These are phyloP conservation scores for Zasmidium cellare DNA, from an alignment of 2,329 filamentous ascomycete species.

Conservation along the genomic window DNA sequence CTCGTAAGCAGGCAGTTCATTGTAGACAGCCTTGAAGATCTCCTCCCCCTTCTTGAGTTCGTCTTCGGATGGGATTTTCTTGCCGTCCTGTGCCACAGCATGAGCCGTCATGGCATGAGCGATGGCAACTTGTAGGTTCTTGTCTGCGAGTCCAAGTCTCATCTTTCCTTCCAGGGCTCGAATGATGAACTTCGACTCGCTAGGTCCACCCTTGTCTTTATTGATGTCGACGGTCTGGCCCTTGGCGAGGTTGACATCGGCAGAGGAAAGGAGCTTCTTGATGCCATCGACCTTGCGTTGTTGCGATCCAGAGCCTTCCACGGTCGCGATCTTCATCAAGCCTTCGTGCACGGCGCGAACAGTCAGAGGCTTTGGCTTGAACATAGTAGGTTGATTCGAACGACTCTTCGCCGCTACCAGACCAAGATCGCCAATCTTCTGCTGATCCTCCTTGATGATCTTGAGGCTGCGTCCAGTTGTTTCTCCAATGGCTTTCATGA, in stretches of 20 bases:
- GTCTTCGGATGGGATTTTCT: conserved; percentile 68
- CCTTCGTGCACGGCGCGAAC: conserved; percentile 84
- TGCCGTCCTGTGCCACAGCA: conserved; percentile 69
- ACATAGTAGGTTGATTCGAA: conserved; percentile 95
- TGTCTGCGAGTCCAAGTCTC: conserved; percentile 86
- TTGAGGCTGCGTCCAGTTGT: conserved; percentile 83
- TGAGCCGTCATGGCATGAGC: conserved; percentile 86
- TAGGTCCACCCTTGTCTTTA: conserved; percentile 89
- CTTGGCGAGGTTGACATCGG: conserved; percentile 73
- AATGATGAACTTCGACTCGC: conserved; percentile 91
- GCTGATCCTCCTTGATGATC: conserved; percentile 93
- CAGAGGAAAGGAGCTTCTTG: conserved; percentile 92
- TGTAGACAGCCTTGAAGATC: conserved; percentile 80
- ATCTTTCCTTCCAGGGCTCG: conserved; percentile 94
- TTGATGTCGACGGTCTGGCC: conserved; percentile 72
- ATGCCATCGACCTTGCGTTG: conserved; percentile 89
- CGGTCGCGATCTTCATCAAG: conserved; percentile 82
- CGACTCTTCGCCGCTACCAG: conserved; percentile 94
- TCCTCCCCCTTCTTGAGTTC: conserved; percentile 82
- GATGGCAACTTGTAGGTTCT: conserved; percentile 83
- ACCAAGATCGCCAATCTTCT: conserved; percentile 93
- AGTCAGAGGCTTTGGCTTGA: conserved; percentile 90
- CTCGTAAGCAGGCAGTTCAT: conserved; percentile 92
- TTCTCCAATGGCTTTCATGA: conserved; percentile 98
- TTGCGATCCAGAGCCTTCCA: conserved; percentile 83